Conservation (phyloP, 1,284 basidiomycete genomes). For the Coriolopsis trogii region DNA sequence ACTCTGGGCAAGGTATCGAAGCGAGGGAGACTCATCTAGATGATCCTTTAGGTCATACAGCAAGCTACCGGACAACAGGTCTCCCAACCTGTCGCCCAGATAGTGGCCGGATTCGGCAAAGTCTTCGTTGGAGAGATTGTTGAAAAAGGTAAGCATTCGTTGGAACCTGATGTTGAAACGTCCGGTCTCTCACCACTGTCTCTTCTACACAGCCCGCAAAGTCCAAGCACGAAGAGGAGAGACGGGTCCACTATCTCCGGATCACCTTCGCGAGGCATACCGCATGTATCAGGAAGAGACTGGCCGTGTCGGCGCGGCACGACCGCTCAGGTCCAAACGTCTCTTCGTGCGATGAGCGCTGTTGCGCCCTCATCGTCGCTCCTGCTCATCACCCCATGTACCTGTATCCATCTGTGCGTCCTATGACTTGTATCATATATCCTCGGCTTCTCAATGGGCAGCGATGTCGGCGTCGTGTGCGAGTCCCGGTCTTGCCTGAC, state of each 20-base stretch:
- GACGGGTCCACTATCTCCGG: constrained; percentile 79
- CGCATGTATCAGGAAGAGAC: constrained; percentile 81
- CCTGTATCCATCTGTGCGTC: neutral
- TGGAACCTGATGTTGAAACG: neutral
- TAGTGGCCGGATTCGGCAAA: constrained; percentile 87
- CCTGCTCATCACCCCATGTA: too few relatives aligned
- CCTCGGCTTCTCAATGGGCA: too few relatives aligned
- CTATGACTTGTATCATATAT: too few relatives aligned
- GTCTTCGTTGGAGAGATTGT: constrained; percentile 93
- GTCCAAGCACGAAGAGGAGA: constrained; percentile 78
- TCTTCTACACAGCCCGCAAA: constrained; percentile 59
- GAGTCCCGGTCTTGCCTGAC: too few relatives aligned
- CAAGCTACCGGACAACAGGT: constrained; percentile 83
- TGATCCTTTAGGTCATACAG: constrained; percentile 70
- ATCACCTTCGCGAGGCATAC: constrained; percentile 88
- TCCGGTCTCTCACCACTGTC: too few relatives aligned
- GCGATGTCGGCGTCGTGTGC: too few relatives aligned
- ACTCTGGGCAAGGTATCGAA: neutral
- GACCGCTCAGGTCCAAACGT: constrained; percentile 64
- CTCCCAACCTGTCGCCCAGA: constrained; percentile 84
- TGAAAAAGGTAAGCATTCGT: constrained; percentile 67
- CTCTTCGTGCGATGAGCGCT: constrained; percentile 60
- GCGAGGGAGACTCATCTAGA: neutral
- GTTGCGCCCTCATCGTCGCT: too few relatives aligned
- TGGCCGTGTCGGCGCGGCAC: constrained; percentile 75